These are phyloP conservation scores for Ajuga reptans DNA, from an alignment of 305 asterid species.

Conservation along the genomic window DNA sequence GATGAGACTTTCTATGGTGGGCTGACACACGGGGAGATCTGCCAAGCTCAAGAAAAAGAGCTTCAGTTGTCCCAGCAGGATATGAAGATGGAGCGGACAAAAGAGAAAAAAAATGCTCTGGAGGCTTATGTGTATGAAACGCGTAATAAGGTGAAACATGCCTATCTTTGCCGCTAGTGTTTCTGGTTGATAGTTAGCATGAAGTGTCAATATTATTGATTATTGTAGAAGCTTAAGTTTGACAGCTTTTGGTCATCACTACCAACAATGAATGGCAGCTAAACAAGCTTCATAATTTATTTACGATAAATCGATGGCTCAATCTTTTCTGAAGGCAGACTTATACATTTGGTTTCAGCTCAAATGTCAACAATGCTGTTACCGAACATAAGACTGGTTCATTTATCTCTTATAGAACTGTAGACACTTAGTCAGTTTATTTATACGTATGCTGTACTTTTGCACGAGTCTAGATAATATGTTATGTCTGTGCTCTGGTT, in stretches of 20 bases:
- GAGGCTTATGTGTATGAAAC: slow-evolving; percentile 92
- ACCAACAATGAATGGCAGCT: not conserved
- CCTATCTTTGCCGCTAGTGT: not conserved
- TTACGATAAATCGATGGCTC: not conserved
- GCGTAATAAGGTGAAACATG: slow-evolving; percentile 66
- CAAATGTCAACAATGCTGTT: not conserved
- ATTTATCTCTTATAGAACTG: not conserved
- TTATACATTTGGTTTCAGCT: not conserved
- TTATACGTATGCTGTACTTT: not conserved
- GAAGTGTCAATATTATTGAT: slow-evolving; percentile 8
- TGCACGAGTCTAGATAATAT: not conserved
- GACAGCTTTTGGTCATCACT: not conserved
- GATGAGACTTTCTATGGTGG: slow-evolving; percentile 55
- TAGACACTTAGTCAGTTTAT: not conserved
- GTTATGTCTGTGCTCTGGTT: not conserved
- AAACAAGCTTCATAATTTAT: not conserved
- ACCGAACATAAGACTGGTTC: not conserved
- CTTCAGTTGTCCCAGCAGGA: slow-evolving; percentile 68
- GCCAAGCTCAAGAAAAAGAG: slow-evolving; percentile 65
- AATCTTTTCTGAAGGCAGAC: not conserved
- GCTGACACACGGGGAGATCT: slow-evolving; percentile 52
- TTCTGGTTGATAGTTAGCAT: not conserved
- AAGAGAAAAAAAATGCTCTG: slow-evolving; percentile 83
- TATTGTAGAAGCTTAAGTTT: not conserved
- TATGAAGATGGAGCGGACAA: slow-evolving; percentile 70